Evolutionary conservation across 345 rosid species (phyloP), one percentile per base, ranked within the genome.

Genomic region (Populus ilicifolia): DNA sequence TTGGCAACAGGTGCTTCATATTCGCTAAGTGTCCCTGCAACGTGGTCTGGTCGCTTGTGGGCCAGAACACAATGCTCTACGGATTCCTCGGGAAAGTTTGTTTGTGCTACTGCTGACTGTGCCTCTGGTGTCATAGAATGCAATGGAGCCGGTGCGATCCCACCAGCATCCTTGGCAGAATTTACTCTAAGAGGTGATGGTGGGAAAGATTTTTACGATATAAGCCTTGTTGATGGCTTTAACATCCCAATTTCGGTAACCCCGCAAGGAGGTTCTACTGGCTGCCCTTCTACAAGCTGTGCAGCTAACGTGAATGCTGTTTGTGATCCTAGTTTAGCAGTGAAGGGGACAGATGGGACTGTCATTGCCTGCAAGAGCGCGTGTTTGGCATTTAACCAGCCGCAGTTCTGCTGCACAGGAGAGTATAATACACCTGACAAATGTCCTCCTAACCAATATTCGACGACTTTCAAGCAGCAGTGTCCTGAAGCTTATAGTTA

Each of bases 11-110:
- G 85, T 1, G 72, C 82, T 70, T 48, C 76, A 50, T 62, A 74
- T 59, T 29, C 62, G 5, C 78, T 87, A 23, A 39, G 83, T 4
- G 85, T 78, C 25, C 90, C 87, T 17, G 63, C 0, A 80, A 74
- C 5, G 27, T 86, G 89, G 89, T 86, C 89, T 4, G 92, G 90
- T 48, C 88, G 90, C 0, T 75, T 89, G 16, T 87, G 88, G 88
- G 87, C 77, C 2, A 86, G 90, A 1, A 86, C 81, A 3, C 81
- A 83, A 2, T 89, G 88, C 68, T 54, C 82, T 5, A 84, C 84
- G 54, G 87, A 83, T 5, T 35, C 38, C 23, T 73, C 85, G 0
- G 88, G 89, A 10, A 80, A 61, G 8, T 86, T 83, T 56, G 84
- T 11, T 4, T 87, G 89, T 59, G 67, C 70, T 38, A 85, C 90